Percentiles rank a stretch among this genome's conserved stretches.
Evolutionary conservation across 2,329 filamentous ascomycete genomes (phyloP).

Genomic region (Gyromitra esculenta): DNA sequence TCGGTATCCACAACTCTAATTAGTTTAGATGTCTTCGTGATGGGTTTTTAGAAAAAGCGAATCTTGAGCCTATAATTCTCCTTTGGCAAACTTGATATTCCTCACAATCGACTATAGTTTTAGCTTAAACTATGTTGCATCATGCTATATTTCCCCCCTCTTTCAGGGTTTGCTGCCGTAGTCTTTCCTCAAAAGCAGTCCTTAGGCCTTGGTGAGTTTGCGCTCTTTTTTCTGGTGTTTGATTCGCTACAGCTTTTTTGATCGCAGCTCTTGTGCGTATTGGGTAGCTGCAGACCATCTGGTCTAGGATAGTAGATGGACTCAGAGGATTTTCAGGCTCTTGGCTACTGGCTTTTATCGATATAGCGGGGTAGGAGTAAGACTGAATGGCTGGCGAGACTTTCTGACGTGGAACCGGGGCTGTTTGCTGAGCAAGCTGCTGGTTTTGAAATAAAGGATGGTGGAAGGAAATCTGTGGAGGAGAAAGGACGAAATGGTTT

Average conservation of each 20-base stretch:
- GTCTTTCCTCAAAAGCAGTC: not conserved
- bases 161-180: not conserved
- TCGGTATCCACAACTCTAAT: not conserved
- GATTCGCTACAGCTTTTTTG: slow-evolving; percentile 26
- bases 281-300: slow-evolving; percentile 12
- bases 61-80: not conserved
- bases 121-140: not conserved
- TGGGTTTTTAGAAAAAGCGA: not conserved
- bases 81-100: not conserved
- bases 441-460: not conserved
- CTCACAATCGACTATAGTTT: not conserved
- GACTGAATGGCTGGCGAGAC: not conserved
- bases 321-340: not conserved
- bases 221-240: slow-evolving; percentile 15
- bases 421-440: not conserved
- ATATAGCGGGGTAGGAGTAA: not conserved
- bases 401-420: too few species aligned
- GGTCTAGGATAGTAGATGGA: not conserved
- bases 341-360: not conserved
- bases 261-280: slow-evolving; percentile 21
- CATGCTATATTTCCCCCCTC: not conserved
- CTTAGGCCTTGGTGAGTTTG: not conserved
- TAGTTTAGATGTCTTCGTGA: too few species aligned
- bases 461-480: not conserved
- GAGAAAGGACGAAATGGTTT: not conserved